Base-by-base conservation (phyloP, 1,284 basidiomycete species). In the Somion occarium region DNA sequence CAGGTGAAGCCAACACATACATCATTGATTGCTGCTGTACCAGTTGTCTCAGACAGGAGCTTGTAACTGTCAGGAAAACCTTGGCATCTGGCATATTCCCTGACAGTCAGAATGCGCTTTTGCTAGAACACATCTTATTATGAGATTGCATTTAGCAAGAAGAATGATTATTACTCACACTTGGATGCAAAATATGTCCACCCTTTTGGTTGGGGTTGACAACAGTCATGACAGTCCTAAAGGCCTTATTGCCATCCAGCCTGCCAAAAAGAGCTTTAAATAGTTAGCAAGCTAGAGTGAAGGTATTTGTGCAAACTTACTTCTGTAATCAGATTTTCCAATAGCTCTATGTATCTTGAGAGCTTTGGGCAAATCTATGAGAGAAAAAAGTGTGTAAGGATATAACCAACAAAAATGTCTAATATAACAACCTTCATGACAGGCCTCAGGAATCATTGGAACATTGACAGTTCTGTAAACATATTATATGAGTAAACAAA, bases 51-150 rank as follows among this genome's bases (percentile, higher is more conserved):
- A 3, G 60, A 64, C 30, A 73, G 53, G 55, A 89, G 86, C 27
- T 73, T 54, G 54, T 84, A 87, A 30, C 68, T 44, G 56, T 88
- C 85, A 0, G 85, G 85, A 56, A 89, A 88, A 0, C 85, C 85
- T 66, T 88, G 85, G 0, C 82, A 78, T 25, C 85, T 74, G 12
- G 86, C 85, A 47, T 73, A 75, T 60, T 89, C 86, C 22, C 80
- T 73, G 13, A 86, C 73, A 3, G 73, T 83, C 27, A 85, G 59
- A 24, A 84, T 75, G 5, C 85, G 76, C 56, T 79, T 80, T 80
- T 87, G 83, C 81, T 88, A 49, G 13, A 18, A 50, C n/a, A 19
- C 2, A 24, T 34, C 7, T 34, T 7, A 7, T 34, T 34, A 15
- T 34, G 15, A 34, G 30, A 7, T n/a, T n/a, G n/a, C n/a, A n/a